These are phyloP conservation scores for Orbilia ellipsospora DNA, from an alignment of 2,329 filamentous ascomycete genomes.

Conservation along the genomic window DNA sequence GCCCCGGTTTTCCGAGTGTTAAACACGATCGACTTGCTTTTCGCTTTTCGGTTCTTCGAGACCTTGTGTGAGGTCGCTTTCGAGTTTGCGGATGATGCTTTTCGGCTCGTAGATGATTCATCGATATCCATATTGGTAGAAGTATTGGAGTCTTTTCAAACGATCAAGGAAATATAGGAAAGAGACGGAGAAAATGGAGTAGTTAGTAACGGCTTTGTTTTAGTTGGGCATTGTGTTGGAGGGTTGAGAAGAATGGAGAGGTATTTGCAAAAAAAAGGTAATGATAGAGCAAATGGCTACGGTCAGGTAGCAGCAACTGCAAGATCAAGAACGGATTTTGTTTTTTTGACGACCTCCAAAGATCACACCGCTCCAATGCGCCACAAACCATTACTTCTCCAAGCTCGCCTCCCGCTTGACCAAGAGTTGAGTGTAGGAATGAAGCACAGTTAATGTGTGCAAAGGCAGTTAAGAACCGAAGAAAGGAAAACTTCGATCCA, in stretches of 20 bases:
- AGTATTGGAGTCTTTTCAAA: slow-evolving; percentile 52
- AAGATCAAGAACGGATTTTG: slow-evolving; percentile 43
- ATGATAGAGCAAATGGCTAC: slow-evolving; percentile 54
- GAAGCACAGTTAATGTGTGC: slow-evolving; percentile 53
- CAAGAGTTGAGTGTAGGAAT: slow-evolving; percentile 34
- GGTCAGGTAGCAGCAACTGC: slow-evolving; percentile 54
- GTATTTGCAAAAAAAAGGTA: slow-evolving; percentile 19
- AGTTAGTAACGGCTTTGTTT: slow-evolving; percentile 54
- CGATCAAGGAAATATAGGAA: slow-evolving; percentile 55
- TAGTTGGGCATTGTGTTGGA: slow-evolving; percentile 43
- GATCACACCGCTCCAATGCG: slow-evolving; percentile 53
- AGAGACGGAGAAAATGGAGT: slow-evolving; percentile 33
- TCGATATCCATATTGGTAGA: slow-evolving; percentile 54
- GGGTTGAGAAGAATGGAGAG: slow-evolving; percentile 44
- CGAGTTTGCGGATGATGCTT: slow-evolving; percentile 25
- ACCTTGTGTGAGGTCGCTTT: slow-evolving; percentile 36
- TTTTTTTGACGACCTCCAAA: slow-evolving; percentile 34
- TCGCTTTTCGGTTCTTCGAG: slow-evolving; percentile 49
- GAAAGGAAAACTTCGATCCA: slow-evolving; percentile 3
- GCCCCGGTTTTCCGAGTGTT: slow-evolving; percentile 41
- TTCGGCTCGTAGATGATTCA: slow-evolving; percentile 26
- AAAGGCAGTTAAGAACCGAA: slow-evolving; percentile 27
- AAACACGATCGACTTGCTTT: slow-evolving; percentile 49
- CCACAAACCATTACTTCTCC: slow-evolving; percentile 52
- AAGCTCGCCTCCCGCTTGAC: slow-evolving; percentile 30